A percentile compares a stretch with the other conserved stretches of the same genome.
Evolutionary conservation across 768 basidiomycete genomes (phyloP).

Genomic region (Tricholoma bakamatsutake): DNA sequence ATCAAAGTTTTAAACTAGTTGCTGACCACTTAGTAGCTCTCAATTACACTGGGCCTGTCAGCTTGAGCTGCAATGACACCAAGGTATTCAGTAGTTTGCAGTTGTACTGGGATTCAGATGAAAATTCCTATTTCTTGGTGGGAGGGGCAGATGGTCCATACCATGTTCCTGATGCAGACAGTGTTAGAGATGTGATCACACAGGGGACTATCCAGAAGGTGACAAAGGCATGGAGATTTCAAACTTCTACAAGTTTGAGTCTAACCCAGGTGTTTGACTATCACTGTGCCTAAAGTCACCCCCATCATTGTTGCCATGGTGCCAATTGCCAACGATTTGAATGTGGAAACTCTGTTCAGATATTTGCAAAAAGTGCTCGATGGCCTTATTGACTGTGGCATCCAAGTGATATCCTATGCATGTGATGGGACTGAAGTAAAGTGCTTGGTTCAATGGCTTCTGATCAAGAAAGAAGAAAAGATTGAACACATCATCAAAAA

Average conservation of each 20-base stretch:
- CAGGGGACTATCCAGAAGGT: conserved; percentile 11
- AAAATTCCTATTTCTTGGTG: background rate
- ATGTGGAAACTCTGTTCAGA: background rate
- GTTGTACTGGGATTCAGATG: background rate
- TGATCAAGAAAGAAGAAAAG: conserved; percentile 5
- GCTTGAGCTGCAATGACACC: conserved; percentile 1
- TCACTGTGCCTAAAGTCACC: background rate
- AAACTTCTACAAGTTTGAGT: background rate
- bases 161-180: conserved; percentile 12
- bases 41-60: background rate
- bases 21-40: background rate
- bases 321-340: background rate
- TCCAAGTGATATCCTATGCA: background rate
- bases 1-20: background rate
- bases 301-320: background rate
- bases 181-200: conserved; percentile 10
- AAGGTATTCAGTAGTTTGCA: background rate
- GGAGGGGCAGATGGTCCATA: background rate
- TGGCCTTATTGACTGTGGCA: background rate
- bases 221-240: conserved; percentile 13
- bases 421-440: conserved; percentile 13
- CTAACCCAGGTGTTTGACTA: background rate
- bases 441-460: conserved; percentile 18
- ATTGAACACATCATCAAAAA: conserved; percentile 4
- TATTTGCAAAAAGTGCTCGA: background rate